Base-by-base conservation (phyloP, 1,139 yeast species). In the Lodderomyces margitis region DNA sequence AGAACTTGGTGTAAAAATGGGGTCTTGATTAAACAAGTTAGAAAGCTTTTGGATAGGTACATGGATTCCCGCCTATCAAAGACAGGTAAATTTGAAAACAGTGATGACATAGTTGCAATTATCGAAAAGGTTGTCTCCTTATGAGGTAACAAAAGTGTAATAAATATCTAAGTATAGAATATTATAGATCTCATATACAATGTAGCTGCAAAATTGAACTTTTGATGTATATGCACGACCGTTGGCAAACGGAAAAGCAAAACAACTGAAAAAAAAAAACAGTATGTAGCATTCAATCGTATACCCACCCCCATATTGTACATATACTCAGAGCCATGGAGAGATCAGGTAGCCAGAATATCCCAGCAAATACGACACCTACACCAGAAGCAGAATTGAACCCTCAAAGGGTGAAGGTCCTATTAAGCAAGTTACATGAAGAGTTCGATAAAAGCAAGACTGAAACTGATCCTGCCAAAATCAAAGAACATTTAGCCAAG, bases 1-100 rank as follows among this genome's bases (percentile, higher is more conserved):
- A 70, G 87, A 50, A 87, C 96, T 2, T 89, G 98, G 97, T 87
- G 96, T 50, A 85, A 94, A 52, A 88, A 91, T 55, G 98, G 94
- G 1, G 95, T 92, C 4, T 66, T 91, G 40, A 75, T 89, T 31
- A 86, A 86, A 47, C 78, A 84, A 44, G 64, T 92, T 40, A 69
- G 95, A 50, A 56, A 66, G 15, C 58, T 88, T 36, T 64, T 91
- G 21, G 95, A 89, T 56, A 66, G 74, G 15, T 78, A 85, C 1
- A 76, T 91, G 43, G 85, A 78, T 38, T 74, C 72, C 21, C 79
- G 79, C 36, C 54, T 72, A 19, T 58, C 67, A 1, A 37, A 19
- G 6, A 6, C 20, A 11, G 53, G 52, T 35, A 70, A 70, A 24
- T 28, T 21, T 14, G 42, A 44, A 44, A 45, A 44, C 24, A 37